Evolutionary conservation across 1,139 yeast genomes (phyloP).

Genomic region (Blastobotrys petasosporus): DNA sequence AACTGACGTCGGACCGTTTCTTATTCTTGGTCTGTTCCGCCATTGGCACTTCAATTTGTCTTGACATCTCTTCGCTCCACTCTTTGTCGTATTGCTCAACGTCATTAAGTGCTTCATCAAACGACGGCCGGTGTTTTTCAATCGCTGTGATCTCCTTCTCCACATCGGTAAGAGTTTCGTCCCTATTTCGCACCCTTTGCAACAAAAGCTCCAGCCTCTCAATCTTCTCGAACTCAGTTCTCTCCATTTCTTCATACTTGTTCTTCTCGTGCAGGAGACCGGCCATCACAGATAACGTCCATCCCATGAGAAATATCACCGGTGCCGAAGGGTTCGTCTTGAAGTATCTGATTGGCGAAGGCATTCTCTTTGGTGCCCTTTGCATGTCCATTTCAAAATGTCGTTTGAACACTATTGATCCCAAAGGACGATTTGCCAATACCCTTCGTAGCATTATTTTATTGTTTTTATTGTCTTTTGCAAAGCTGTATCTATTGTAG

Average conservation of each 20-base stretch:
- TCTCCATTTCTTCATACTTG: slow-evolving; percentile 12
- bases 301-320: slow-evolving; percentile 15
- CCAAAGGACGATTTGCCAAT: no score
- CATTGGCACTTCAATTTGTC: background rate
- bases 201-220: slow-evolving; percentile 8
- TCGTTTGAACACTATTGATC: no score
- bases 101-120: slow-evolving; percentile 16
- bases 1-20: slow-evolving; percentile 10
- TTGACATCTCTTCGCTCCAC: slow-evolving; percentile 10
- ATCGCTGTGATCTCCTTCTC: slow-evolving; percentile 14
- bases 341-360: slow-evolving; percentile 3
- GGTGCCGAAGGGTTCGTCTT: slow-evolving; percentile 12
- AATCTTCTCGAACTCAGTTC: slow-evolving; percentile 10
- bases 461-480: background rate
- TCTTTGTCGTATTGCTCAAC: slow-evolving; percentile 14
- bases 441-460: no score
- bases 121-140: slow-evolving; percentile 6
- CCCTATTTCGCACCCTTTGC: slow-evolving; percentile 12
- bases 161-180: slow-evolving; percentile 12
- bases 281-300: slow-evolving; percentile 17
- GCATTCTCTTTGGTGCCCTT: slow-evolving; percentile 1
- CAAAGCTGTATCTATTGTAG: no score
- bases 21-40: background rate
- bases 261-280: slow-evolving; percentile 17
- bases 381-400: no score